These are phyloP conservation scores for Colletotrichum sp. DNA, from an alignment of 2,329 filamentous ascomycete genomes.

Conservation along the genomic window DNA sequence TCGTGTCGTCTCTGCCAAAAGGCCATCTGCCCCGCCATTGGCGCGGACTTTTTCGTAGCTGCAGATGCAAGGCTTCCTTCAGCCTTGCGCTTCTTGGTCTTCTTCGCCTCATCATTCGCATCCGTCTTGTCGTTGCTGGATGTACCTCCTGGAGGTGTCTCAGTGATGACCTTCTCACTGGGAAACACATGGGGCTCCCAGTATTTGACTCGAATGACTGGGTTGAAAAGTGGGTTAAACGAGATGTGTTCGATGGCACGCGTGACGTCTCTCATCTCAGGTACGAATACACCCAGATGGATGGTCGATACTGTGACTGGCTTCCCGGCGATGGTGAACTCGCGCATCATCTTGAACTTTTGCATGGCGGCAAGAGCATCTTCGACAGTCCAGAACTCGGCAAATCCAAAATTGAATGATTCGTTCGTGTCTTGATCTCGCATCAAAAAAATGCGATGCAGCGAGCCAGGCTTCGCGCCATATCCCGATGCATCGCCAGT, in stretches of 20 bases:
- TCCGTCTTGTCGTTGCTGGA: slow-evolving; percentile 42
- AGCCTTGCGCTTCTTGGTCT: slow-evolving; percentile 60
- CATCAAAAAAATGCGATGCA: slow-evolving; percentile 78
- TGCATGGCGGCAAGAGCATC: slow-evolving; percentile 77
- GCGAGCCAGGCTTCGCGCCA: slow-evolving; percentile 75
- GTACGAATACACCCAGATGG: slow-evolving; percentile 84
- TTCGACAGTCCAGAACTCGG: slow-evolving; percentile 78
- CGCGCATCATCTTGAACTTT: slow-evolving; percentile 74
- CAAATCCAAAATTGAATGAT: slow-evolving; percentile 83
- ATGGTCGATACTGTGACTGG: slow-evolving; percentile 76
- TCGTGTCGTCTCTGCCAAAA: slow-evolving; percentile 50
- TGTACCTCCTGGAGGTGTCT: slow-evolving; percentile 47
- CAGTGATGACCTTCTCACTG: slow-evolving; percentile 66
- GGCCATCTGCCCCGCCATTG: slow-evolving; percentile 48
- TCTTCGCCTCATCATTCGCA: slow-evolving; percentile 35
- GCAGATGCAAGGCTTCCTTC: slow-evolving; percentile 38
- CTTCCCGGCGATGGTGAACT: slow-evolving; percentile 79
- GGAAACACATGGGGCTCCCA: slow-evolving; percentile 79
- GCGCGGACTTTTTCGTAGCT: slow-evolving; percentile 40
- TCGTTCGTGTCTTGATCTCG: slow-evolving; percentile 74
- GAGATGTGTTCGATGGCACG: slow-evolving; percentile 66
- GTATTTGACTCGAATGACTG: slow-evolving; percentile 72
- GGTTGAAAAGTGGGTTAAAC: slow-evolving; percentile 74
- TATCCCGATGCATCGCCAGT: slow-evolving; percentile 62
- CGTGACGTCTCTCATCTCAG: slow-evolving; percentile 64